Evolutionary conservation across 805 yeast species (phyloP).

Genomic region (Ogataea nitratoaversa): DNA sequence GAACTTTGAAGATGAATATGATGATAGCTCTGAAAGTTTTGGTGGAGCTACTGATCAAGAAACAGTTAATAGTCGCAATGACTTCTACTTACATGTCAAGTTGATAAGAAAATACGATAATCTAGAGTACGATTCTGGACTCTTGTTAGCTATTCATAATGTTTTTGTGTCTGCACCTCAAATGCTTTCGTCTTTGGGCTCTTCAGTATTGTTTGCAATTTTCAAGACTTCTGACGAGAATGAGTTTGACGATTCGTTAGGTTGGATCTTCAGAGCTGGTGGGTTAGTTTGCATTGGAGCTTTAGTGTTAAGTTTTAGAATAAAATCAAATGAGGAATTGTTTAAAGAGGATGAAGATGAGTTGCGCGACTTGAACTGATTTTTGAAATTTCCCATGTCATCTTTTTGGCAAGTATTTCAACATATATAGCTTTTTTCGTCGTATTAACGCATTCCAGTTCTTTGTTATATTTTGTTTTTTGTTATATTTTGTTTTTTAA

Average conservation of each 20-base stretch:
- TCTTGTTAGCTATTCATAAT: conserved; percentile 53
- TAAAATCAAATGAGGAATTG: conserved; percentile 39
- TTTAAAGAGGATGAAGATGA: conserved; percentile 30
- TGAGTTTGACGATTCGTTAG: conserved; percentile 39
- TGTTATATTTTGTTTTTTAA: too few relatives aligned
- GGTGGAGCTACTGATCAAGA: conserved; percentile 1
- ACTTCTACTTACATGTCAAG: conserved; percentile 16
- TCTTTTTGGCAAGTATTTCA: too few relatives aligned
- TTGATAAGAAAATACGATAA: conserved; percentile 31
- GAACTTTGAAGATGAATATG: background rate
- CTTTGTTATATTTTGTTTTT: too few relatives aligned
- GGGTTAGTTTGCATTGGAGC: conserved; percentile 50
- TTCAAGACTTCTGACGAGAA: conserved; percentile 28
- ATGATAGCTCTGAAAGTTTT: background rate
- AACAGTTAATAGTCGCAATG: conserved; percentile 5
- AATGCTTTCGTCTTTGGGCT: conserved; percentile 45
- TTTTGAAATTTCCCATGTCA: too few relatives aligned
- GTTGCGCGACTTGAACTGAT: background rate
- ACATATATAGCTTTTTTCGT: too few relatives aligned
- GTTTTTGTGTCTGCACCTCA: conserved; percentile 58
- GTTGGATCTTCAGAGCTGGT: conserved; percentile 56
- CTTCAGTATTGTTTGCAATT: conserved; percentile 42
- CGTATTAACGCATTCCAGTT: too few relatives aligned
- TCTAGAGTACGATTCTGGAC: conserved; percentile 53
- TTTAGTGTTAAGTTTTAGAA: conserved; percentile 34